phyloP scores from a whole-genome alignment of 805 yeast species.

The Brettanomyces custersianus region DNA sequence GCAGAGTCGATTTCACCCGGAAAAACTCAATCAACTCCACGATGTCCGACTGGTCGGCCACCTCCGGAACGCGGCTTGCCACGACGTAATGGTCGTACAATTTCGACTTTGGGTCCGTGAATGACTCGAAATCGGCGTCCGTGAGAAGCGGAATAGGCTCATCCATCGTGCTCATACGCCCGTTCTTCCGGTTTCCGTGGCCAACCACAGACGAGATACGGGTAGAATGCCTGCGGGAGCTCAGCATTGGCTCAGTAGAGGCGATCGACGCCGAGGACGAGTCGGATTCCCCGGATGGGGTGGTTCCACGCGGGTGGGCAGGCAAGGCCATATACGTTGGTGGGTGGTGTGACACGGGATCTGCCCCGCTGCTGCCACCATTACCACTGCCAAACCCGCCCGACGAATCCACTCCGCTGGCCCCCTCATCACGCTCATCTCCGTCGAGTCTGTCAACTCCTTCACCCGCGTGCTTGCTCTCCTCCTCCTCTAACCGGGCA shows the following conservation, averaged over 20 bases:
- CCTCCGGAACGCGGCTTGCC: conserved; percentile 13
- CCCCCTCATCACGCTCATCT: neutral
- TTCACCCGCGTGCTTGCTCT: neutral
- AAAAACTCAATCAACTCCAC: conserved; percentile 10
- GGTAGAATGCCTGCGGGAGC: too few species aligned
- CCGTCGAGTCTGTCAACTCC: neutral
- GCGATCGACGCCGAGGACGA: neutral
- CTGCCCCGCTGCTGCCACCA: too few species aligned
- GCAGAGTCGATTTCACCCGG: conserved; percentile 7
- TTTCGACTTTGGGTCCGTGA: conserved; percentile 21
- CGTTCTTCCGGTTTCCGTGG: neutral
- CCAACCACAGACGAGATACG: neutral
- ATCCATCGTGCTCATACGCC: conserved; percentile 11
- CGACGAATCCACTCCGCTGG: too few species aligned
- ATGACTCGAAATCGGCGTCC: conserved; percentile 23
- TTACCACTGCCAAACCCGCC: too few species aligned
- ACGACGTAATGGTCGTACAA: conserved; percentile 16
- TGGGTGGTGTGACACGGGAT: too few species aligned
- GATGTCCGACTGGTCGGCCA: conserved; percentile 15
- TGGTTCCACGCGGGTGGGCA: neutral
- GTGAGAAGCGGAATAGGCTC: conserved; percentile 25
- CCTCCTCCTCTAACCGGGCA: too few species aligned
- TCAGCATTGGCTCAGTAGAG: too few species aligned
- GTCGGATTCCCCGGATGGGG: neutral
- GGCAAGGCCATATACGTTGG: neutral